These are phyloP conservation scores for Daldinia childiae DNA, from an alignment of 495 filamentous ascomycete species.

Conservation along the genomic window DNA sequence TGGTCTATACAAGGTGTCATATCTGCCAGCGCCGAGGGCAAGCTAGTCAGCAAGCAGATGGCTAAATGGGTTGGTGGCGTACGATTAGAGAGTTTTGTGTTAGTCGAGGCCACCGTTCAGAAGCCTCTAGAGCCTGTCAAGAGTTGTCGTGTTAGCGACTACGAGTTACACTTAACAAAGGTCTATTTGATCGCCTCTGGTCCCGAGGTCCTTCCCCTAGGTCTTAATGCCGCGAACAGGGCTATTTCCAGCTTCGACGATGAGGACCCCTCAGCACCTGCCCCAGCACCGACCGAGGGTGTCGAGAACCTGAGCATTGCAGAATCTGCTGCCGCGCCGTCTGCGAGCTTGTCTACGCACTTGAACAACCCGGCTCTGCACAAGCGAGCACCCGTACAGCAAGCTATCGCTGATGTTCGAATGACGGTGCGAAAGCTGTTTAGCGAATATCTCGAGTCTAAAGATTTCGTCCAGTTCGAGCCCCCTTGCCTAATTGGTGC, in stretches of 20 bases:
- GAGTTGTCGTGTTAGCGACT: slow-evolving; percentile 75
- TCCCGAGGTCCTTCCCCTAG: slow-evolving; percentile 73
- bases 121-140: slow-evolving; percentile 85
- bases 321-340: slow-evolving; percentile 54
- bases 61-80: slow-evolving; percentile 86
- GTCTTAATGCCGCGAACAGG: slow-evolving; percentile 72
- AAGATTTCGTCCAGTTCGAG: slow-evolving; percentile 86
- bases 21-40: slow-evolving; percentile 64
- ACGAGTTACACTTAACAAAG: slow-evolving; percentile 88
- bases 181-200: slow-evolving; percentile 71
- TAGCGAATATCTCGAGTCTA: slow-evolving; percentile 76
- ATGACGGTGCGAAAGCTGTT: slow-evolving; percentile 84
- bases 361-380: slow-evolving; percentile 92
- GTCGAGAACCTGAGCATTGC: slow-evolving; percentile 62
- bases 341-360: slow-evolving; percentile 77
- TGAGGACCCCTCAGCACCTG: slow-evolving; percentile 61
- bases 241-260: slow-evolving; percentile 72
- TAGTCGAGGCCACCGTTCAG: slow-evolving; percentile 82
- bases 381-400: slow-evolving; percentile 85
- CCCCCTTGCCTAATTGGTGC: slow-evolving; percentile 89
- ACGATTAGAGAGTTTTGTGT: slow-evolving; percentile 83
- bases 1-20: slow-evolving; percentile 80
- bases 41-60: slow-evolving; percentile 78
- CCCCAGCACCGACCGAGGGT: slow-evolving; percentile 64
- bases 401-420: slow-evolving; percentile 83